Base-by-base conservation (phyloP, 805 yeast species). In the Kluyveromyces nonfermentans region DNA sequence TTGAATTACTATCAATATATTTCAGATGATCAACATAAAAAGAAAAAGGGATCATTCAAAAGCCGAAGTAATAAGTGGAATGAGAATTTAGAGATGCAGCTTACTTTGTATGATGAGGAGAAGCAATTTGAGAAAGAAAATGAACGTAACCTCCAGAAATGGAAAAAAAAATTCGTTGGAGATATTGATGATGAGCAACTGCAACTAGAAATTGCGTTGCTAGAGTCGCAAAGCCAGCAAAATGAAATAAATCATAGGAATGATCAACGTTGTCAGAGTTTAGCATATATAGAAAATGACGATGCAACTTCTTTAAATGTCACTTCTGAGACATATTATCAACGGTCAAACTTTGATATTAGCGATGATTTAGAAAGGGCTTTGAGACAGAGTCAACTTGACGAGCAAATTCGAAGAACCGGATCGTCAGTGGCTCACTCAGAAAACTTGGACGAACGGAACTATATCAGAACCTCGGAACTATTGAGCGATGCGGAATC, bases 131-230 rank as follows among this genome's bases (percentile, higher is more conserved):
- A 47, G 8, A 45, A 40, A 25, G 44, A 44, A 41, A 50, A 48
- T 35, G 49, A 46, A 8, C 39, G 43, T 39, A 53, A 49, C 41
- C 50, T 44, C 17, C 48, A 50, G 25, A 48, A 51, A 36, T 40
- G 60, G 20, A 34, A 55, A 20, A 46, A 50, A 35, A 44, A 49
- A 22, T 60, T 57, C 41, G 60, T 62, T 42, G 65, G 65, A 20
- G 61, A 56, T 43, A 34, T 59, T 3, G 63, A 62, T 32, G 63
- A 60, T 22, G 65, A 63, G 17, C 62, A 62, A 21, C 37, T 59
- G 8, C 63, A 60, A 36, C 43, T 62, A 35, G 47, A 53, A 41
- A 62, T 63, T 38, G 68, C 68, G 2, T 38, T 63, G 21, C 46
- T 63, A 51, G 68, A 63, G 43, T 63, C 68, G 2, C 53, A 53